Conservation (phyloP, 306 rosid species). For the Comarum palustre region DNA sequence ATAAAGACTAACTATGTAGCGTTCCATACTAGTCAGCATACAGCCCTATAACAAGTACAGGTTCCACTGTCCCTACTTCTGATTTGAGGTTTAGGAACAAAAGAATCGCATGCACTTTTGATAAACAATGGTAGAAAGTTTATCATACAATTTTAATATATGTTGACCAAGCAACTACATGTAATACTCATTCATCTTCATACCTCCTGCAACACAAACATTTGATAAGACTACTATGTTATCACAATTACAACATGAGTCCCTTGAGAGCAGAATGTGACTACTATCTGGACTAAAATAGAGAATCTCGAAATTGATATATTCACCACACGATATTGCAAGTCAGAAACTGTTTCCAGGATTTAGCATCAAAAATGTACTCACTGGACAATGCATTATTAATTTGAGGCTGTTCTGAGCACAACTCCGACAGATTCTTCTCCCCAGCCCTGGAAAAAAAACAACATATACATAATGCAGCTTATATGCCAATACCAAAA, state of each 20-base stretch:
- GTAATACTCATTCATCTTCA: slow-evolving; percentile 31
- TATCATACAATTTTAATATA: background rate
- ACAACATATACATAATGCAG: background rate
- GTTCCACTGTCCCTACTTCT: background rate
- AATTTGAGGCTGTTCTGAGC: slow-evolving; percentile 47
- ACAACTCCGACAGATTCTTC: slow-evolving; percentile 48
- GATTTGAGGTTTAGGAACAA: background rate
- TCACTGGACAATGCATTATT: slow-evolving; percentile 42
- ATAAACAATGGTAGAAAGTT: background rate
- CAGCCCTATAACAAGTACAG: background rate
- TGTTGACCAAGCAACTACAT: slow-evolving; percentile 18
- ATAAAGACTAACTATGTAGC: background rate
- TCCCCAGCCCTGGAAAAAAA: slow-evolving; percentile 68
- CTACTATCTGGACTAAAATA: background rate
- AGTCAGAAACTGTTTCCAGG: background rate
- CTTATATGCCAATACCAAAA: background rate
- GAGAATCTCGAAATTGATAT: slow-evolving; percentile 1
- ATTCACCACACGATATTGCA: background rate
- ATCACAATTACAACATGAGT: slow-evolving; percentile 20
- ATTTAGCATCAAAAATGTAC: slow-evolving; percentile 29
- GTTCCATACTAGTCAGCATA: background rate
- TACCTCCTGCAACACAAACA: slow-evolving; percentile 92
- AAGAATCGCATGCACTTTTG: background rate
- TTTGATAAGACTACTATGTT: no score
- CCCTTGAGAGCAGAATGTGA: slow-evolving; percentile 15